These are phyloP conservation scores for Leccinum fibrillosum DNA, from an alignment of 768 basidiomycete species.

Conservation along the genomic window DNA sequence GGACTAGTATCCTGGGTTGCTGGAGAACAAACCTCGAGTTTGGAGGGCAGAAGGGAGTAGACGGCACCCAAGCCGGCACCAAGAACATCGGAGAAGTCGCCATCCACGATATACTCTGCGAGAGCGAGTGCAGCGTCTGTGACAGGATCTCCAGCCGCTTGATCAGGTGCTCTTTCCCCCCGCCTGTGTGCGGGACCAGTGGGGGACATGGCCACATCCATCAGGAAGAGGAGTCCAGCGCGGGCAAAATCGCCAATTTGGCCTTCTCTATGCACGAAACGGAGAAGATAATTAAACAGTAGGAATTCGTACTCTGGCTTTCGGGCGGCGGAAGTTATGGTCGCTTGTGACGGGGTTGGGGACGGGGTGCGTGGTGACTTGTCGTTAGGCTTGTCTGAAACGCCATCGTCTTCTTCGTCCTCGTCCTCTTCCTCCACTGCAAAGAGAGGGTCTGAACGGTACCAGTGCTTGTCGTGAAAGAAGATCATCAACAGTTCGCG, in stretches of 20 bases:
- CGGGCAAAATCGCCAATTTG: constrained; percentile 91
- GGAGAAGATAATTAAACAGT: constrained; percentile 91
- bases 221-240: constrained; percentile 87
- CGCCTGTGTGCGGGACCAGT: constrained; percentile 46
- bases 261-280: constrained; percentile 93
- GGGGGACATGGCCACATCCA: constrained; percentile 95
- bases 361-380: constrained; percentile 39
- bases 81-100: constrained; percentile 98
- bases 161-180: constrained; percentile 29
- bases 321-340: constrained; percentile 51
- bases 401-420: constrained; percentile 45
- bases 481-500: constrained; percentile 94
- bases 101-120: constrained; percentile 90
- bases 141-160: constrained; percentile 54
- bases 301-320: constrained; percentile 94
- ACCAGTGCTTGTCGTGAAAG: constrained; percentile 93
- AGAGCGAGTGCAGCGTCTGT: constrained; percentile 83
- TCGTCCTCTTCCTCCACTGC: constrained; percentile 76
- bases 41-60: constrained; percentile 86
- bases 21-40: constrained; percentile 66
- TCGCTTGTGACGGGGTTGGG: constrained; percentile 59
- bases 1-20: constrained; percentile 36
- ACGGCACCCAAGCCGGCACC: constrained; percentile 91
- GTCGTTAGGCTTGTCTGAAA: constrained; percentile 4
- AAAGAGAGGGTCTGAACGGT: constrained; percentile 70